Evolutionary conservation across 208 protist genomes (phyloP).

Genomic region (Trypanosoma caninum): DNA sequence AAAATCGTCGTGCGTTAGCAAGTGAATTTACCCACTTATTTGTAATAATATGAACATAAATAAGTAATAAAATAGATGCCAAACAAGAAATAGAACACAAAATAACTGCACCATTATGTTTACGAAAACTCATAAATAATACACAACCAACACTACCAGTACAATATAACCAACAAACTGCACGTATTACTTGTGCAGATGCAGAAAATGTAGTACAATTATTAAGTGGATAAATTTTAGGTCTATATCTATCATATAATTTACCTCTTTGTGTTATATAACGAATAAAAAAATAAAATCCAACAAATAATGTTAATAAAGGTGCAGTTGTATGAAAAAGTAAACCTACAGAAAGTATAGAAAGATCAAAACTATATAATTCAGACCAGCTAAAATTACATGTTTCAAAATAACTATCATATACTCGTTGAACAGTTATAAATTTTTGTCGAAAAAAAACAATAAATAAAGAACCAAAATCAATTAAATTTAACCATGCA

Average conservation of each 20-base stretch:
- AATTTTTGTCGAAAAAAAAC: slow-evolving; percentile 40
- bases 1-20: slow-evolving; percentile 34
- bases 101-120: slow-evolving; percentile 42
- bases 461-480: slow-evolving; percentile 45
- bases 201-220: slow-evolving; percentile 75
- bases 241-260: slow-evolving; percentile 70
- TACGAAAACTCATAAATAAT: slow-evolving; percentile 60
- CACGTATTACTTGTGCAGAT: slow-evolving; percentile 62
- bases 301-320: slow-evolving; percentile 55
- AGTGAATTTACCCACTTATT: slow-evolving; percentile 53
- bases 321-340: slow-evolving; percentile 86
- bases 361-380: slow-evolving; percentile 69
- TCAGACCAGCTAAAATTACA: slow-evolving; percentile 52
- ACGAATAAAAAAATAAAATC: slow-evolving; percentile 64
- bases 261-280: slow-evolving; percentile 66
- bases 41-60: slow-evolving; percentile 47
- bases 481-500: slow-evolving; percentile 63
- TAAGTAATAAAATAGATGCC: slow-evolving; percentile 29
- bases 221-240: slow-evolving; percentile 36
- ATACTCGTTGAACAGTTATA: slow-evolving; percentile 64
- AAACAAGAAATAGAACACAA: slow-evolving; percentile 51
- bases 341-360: slow-evolving; percentile 73
- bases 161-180: slow-evolving; percentile 58
- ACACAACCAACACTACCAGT: slow-evolving; percentile 57
- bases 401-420: slow-evolving; percentile 65